Evolutionary conservation across 768 basidiomycete species (phyloP).

Genomic region (Agrocybe praecox): DNA sequence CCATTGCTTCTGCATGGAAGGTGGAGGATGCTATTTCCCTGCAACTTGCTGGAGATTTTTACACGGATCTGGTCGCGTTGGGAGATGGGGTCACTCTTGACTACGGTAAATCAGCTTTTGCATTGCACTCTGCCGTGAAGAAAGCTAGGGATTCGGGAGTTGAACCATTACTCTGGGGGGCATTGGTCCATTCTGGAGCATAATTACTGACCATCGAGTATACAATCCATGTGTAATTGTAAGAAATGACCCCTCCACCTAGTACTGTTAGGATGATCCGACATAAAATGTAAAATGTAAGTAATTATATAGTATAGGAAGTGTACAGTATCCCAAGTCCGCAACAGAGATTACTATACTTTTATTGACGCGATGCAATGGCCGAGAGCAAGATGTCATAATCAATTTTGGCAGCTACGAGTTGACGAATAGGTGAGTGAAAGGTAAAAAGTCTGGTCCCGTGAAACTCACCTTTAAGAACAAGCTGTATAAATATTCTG

Average conservation of each 20-base stretch:
- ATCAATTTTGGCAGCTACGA: slow-evolving; percentile 39
- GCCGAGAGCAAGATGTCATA: slow-evolving; percentile 65
- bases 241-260: not conserved
- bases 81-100: not conserved
- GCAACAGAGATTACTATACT: not conserved
- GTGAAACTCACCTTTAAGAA: slow-evolving; percentile 66
- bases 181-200: slow-evolving; percentile 19
- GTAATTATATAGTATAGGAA: not conserved
- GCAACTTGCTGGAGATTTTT: slow-evolving; percentile 26
- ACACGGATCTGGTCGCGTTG: slow-evolving; percentile 11
- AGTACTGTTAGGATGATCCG: not conserved
- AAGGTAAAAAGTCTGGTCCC: slow-evolving; percentile 17
- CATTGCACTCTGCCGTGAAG: slow-evolving; percentile 12
- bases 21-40: slow-evolving; percentile 32
- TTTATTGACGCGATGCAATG: slow-evolving; percentile 29
- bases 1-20: slow-evolving; percentile 36
- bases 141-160: slow-evolving; percentile 13
- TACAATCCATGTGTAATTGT: not conserved
- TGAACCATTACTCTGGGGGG: slow-evolving; percentile 11
- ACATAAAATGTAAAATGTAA: not conserved
- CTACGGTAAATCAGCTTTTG: slow-evolving; percentile 11
- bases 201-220: not conserved
- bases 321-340: not conserved
- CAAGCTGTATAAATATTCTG: slow-evolving; percentile 63
- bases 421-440: not conserved